Evolutionary conservation across 1,284 basidiomycete species (phyloP).

Genomic region (Schizophyllum commune): DNA sequence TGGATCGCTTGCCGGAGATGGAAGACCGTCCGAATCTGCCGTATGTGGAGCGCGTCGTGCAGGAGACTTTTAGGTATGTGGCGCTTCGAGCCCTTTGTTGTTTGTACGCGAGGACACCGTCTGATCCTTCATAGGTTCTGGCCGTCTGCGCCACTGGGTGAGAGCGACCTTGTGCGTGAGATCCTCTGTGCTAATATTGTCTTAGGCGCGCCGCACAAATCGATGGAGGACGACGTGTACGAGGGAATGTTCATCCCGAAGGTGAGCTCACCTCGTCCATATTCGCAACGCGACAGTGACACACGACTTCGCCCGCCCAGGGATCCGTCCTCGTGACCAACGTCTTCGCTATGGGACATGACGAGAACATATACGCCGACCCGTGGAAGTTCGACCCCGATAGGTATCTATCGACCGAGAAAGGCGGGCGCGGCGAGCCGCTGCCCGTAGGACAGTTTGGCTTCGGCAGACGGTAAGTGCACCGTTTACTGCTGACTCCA

Average conservation of each 20-base stretch:
- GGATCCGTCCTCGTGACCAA: not conserved
- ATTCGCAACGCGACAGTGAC: not conserved
- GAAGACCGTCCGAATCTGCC: slow-evolving; percentile 28
- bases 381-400: slow-evolving; percentile 25
- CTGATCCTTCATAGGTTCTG: not conserved
- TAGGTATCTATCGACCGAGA: slow-evolving; percentile 19
- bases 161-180: slow-evolving; percentile 4
- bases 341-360: slow-evolving; percentile 16
- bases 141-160: not conserved
- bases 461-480: slow-evolving; percentile 18
- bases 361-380: slow-evolving; percentile 20
- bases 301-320: slow-evolving; percentile 1
- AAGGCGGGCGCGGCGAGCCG: slow-evolving; percentile 12
- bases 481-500: not conserved
- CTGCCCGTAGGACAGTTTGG: slow-evolving; percentile 11
- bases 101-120: not conserved
- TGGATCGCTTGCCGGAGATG: slow-evolving; percentile 30
- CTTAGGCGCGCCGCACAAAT: slow-evolving; percentile 11
- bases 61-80: slow-evolving; percentile 27
- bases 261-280: no score
- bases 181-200: not conserved
- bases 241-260: slow-evolving; percentile 29
- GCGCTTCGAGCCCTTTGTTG: not conserved
- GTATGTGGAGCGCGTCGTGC: slow-evolving; percentile 33
- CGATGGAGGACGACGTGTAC: slow-evolving; percentile 32